A percentile compares a stretch with the other conserved stretches of the same genome.
These are phyloP conservation scores for Penicillium manginii DNA, from an alignment of 495 filamentous ascomycete genomes.

Conservation along the genomic window DNA sequence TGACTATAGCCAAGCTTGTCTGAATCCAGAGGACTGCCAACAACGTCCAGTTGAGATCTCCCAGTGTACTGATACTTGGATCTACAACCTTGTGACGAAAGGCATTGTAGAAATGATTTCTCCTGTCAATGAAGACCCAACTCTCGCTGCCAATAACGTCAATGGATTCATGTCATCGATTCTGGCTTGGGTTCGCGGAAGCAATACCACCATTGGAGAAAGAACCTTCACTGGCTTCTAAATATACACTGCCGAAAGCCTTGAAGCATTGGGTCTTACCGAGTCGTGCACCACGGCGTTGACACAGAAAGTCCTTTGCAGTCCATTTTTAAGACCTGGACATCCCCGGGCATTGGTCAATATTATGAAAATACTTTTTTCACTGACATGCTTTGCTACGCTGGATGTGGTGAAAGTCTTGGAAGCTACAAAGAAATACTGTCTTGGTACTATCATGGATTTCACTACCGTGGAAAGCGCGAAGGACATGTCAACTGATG, in stretches of 20 bases:
- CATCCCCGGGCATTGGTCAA: conserved; percentile 9
- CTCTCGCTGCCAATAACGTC: conserved; percentile 21
- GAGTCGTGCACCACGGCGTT: not conserved
- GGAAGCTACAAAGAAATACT: too few species aligned
- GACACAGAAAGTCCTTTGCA: too few species aligned
- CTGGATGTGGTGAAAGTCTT: not conserved
- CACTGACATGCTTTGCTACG: conserved; percentile 8
- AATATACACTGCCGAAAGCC: not conserved
- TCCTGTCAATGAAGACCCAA: conserved; percentile 21
- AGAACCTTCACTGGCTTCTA: conserved; percentile 4
- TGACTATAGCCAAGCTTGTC: conserved; percentile 34
- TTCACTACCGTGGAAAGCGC: conserved; percentile 12
- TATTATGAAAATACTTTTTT: too few species aligned
- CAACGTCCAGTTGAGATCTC: conserved; percentile 28
- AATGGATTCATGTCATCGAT: conserved; percentile 16
- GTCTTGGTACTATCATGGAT: too few species aligned
- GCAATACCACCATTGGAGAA: conserved; percentile 4
- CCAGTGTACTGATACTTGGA: conserved; percentile 53
- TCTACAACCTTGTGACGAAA: conserved; percentile 76
- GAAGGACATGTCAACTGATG: conserved; percentile 14
- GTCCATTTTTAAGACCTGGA: too few species aligned
- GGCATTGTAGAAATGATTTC: conserved; percentile 71
- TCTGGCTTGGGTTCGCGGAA: conserved; percentile 7
- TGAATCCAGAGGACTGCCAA: conserved; percentile 40
- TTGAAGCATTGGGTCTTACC: not conserved